These are phyloP conservation scores for Arthrobotrys entomopaga DNA, from an alignment of 2,329 filamentous ascomycete genomes.

Conservation along the genomic window DNA sequence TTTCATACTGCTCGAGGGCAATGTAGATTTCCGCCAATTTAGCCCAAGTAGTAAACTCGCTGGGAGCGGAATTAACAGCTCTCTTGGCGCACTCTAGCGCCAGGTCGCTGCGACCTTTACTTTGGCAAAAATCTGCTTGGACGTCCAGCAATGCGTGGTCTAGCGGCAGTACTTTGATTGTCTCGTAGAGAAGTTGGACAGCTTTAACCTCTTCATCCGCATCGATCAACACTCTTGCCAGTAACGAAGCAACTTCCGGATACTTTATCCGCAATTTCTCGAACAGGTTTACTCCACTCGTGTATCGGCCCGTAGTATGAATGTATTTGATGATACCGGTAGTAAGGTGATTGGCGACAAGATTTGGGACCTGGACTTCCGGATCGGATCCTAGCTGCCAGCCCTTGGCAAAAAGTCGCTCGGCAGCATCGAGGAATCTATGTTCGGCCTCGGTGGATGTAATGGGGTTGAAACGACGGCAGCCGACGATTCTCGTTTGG, in stretches of 20 bases:
- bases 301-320: constrained; percentile 89
- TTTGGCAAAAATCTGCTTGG: constrained; percentile 89
- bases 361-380: constrained; percentile 95
- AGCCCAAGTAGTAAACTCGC: constrained; percentile 97
- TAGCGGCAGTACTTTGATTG: constrained; percentile 91
- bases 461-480: constrained; percentile 94
- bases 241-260: constrained; percentile 89
- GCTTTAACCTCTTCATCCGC: constrained; percentile 98
- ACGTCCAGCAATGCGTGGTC: constrained; percentile 96
- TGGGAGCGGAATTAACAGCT: constrained; percentile 92
- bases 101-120: constrained; percentile 86
- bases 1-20: constrained; percentile 92
- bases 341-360: constrained; percentile 87
- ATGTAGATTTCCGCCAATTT: constrained; percentile 93
- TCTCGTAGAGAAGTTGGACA: constrained; percentile 85
- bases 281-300: constrained; percentile 96
- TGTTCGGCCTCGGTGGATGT: constrained; percentile 99
- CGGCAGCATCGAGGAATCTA: constrained; percentile 91
- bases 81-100: constrained; percentile 93
- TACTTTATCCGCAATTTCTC: constrained; percentile 93
- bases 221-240: constrained; percentile 90
- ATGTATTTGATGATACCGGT: constrained; percentile 95
- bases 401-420: constrained; percentile 92
- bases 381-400: constrained; percentile 97
- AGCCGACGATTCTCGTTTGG: constrained; percentile 97